These are phyloP conservation scores for Pleurotus giganteus DNA, from an alignment of 768 basidiomycete genomes.

Conservation along the genomic window DNA sequence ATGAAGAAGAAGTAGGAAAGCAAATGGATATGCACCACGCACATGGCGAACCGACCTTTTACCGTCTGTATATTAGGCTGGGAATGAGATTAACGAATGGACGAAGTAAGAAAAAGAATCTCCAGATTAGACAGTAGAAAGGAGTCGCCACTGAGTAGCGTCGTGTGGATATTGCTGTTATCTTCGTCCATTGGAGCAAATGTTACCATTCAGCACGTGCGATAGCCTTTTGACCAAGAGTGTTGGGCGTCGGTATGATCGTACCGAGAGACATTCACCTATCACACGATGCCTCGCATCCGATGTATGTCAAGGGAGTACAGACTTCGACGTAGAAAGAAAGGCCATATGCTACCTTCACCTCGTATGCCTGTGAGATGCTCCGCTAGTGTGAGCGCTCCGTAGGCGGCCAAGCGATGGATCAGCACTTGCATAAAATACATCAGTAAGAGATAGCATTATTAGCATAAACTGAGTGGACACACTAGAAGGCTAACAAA, in stretches of 20 bases:
- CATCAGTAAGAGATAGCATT: not conserved
- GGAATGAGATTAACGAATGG: not conserved
- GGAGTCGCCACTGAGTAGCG: not conserved
- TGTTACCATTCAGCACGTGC: not conserved
- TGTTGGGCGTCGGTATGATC: not conserved
- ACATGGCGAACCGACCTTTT: constrained; percentile 1
- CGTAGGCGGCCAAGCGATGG: no score
- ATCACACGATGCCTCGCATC: not conserved
- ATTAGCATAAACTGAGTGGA: not conserved
- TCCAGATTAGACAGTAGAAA: not conserved
- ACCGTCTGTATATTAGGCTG: not conserved
- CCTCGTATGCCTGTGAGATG: not conserved
- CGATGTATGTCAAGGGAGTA: not conserved
- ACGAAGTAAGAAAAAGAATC: not conserved
- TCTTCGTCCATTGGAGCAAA: not conserved
- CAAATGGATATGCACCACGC: not conserved
- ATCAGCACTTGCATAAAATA: not conserved
- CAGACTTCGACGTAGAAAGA: not conserved
- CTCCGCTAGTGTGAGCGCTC: not conserved
- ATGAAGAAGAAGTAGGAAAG: not conserved
- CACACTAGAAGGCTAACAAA: not conserved
- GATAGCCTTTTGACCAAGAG: not conserved
- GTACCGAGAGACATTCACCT: not conserved
- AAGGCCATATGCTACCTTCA: not conserved
- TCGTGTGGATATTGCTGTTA: not conserved